These are phyloP conservation scores for Aspergillus nomiae DNA, from an alignment of 2,329 filamentous ascomycete species.

Conservation along the genomic window DNA sequence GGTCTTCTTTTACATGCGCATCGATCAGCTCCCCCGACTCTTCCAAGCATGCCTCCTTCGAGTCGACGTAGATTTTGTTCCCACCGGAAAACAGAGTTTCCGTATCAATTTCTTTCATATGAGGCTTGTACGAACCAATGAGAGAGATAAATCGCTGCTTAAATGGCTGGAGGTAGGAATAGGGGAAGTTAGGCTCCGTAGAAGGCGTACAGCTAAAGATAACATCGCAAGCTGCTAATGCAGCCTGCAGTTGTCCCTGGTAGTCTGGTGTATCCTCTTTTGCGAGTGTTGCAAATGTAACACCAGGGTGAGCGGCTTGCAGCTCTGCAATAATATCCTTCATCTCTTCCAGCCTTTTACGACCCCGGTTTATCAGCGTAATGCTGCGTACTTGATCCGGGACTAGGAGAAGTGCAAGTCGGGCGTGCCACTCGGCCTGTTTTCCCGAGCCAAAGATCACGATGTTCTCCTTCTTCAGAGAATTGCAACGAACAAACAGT, in stretches of 20 bases:
- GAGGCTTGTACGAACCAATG: slow-evolving; percentile 58
- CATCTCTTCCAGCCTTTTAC: slow-evolving; percentile 59
- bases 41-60: slow-evolving; percentile 45
- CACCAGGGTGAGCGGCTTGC: slow-evolving; percentile 37
- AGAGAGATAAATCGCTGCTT: slow-evolving; percentile 51
- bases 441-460: slow-evolving; percentile 53
- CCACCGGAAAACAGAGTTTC: slow-evolving; percentile 56
- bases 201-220: slow-evolving; percentile 56
- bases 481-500: slow-evolving; percentile 55
- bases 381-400: slow-evolving; percentile 58
- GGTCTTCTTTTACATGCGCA: slow-evolving; percentile 37
- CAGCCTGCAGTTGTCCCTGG: slow-evolving; percentile 27
- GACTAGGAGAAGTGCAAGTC: slow-evolving; percentile 53
- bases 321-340: slow-evolving; percentile 34
- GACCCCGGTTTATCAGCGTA: slow-evolving; percentile 73
- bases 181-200: slow-evolving; percentile 46
- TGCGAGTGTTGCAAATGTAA: slow-evolving; percentile 40
- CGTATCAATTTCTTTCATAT: slow-evolving; percentile 55
- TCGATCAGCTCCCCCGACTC: slow-evolving; percentile 51
- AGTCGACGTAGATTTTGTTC: slow-evolving; percentile 69
- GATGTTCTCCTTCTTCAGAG: slow-evolving; percentile 34
- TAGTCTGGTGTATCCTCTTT: slow-evolving; percentile 66
- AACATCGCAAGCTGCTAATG: slow-evolving; percentile 41
- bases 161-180: slow-evolving; percentile 37
- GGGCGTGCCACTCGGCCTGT: slow-evolving; percentile 54